phyloP scores from a whole-genome alignment of 495 filamentous ascomycete genomes.

The Neurospora intermedia region DNA sequence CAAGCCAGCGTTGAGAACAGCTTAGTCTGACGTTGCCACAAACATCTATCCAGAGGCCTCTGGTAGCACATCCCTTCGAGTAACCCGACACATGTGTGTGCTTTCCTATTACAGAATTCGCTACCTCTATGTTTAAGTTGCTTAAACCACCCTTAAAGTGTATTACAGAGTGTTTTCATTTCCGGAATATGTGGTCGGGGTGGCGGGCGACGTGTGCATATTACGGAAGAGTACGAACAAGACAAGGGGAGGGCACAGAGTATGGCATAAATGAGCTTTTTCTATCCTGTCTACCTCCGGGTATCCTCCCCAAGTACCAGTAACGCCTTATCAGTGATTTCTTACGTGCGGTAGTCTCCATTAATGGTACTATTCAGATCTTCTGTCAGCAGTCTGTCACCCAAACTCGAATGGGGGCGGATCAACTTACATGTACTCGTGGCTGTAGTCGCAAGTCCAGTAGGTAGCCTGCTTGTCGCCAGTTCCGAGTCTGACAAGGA shows the following conservation, averaged over 20 bases:
- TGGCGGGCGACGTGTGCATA: neutral
- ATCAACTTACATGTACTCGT: conserved; percentile 67
- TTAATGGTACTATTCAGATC: conserved; percentile 59
- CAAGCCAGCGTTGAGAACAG: too few relatives aligned
- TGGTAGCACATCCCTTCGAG: neutral
- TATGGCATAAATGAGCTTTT: neutral
- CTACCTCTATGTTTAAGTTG: neutral
- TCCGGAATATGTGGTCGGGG: neutral
- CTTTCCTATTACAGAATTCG: neutral
- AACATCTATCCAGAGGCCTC: neutral
- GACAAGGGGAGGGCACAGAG: neutral
- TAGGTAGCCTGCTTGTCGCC: conserved; percentile 68
- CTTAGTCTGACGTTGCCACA: neutral
- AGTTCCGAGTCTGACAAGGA: conserved; percentile 60
- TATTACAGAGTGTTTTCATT: neutral
- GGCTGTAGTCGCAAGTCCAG: conserved; percentile 97
- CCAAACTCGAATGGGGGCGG: neutral
- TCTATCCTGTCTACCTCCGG: neutral
- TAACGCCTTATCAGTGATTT: neutral
- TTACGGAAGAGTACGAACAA: neutral
- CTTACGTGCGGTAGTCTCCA: conserved; percentile 74
- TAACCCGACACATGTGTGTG: neutral
- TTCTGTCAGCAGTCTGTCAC: conserved; percentile 4
- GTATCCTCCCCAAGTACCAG: neutral
- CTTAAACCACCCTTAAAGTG: neutral